Evolutionary conservation across 305 asterid species (phyloP), one percentile per base, ranked within the genome.

Genomic region (Salvia sclarea): DNA sequence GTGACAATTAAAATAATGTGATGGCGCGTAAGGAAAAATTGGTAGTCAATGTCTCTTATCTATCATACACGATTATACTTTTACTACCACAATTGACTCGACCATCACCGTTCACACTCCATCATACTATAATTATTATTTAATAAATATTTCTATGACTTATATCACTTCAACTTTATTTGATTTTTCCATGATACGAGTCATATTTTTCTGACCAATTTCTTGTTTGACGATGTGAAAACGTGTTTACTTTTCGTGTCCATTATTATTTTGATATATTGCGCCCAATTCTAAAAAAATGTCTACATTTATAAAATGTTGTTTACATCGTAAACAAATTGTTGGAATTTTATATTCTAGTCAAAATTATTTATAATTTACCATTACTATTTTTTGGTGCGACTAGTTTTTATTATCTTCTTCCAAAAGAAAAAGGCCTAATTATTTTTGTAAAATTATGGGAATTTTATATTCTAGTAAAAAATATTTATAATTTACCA

Each of bases 211-310:
- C 43, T 66, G 61, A 59, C 68, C 20, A 17, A 4, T 41, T 12
- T 61, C n/a, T 40, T 43, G 68, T 65, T 65, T 56, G 17, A 47
- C 35, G 37, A 38, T 73, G 49, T 49, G 72, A 59, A 73, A 66
- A 57, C 57, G 25, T 71, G 40, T 40, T 38, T 54, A 6, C 6
- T 21, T 49, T 49, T 49, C 6, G 17, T 41, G 73, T 8, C 53
- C 62, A 47, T 31, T 16, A 18, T 59, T 13, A 64, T 8, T 44
- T 44, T 44, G 50, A 44, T 21, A 5, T 14, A 21, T 44, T 44
- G 0, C 49, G n/a, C 4, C 20, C 14, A n/a, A n/a, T 14, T 45
- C 11, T n/a, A n/a, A n/a, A n/a, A n/a, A n/a, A n/a, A 14, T 1
- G 52, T 16, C 52, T 47, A 47, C 8, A 8, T 16, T 16, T 47